phyloP scores from a whole-genome alignment of 1,284 basidiomycete species.

The Leccinum fuscescens region DNA sequence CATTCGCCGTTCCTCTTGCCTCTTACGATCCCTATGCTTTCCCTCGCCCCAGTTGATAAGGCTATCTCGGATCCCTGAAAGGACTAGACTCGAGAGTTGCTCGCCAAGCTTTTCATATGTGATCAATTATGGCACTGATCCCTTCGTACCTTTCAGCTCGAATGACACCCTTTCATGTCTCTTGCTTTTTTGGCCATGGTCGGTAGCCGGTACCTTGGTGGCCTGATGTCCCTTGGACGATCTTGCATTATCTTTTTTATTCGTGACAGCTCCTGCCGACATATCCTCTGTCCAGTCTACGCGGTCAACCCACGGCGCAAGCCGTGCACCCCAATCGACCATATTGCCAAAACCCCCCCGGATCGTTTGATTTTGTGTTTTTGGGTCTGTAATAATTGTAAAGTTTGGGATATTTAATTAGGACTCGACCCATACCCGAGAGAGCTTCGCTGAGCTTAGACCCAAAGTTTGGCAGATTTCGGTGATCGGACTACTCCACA shows the following conservation, averaged over 20 bases:
- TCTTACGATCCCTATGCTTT: slow-evolving; percentile 22
- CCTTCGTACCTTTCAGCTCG: slow-evolving; percentile 24
- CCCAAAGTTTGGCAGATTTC: slow-evolving; percentile 26
- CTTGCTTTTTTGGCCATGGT: slow-evolving; percentile 7
- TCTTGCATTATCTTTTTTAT: slow-evolving; percentile 11
- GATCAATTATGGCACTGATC: slow-evolving; percentile 21
- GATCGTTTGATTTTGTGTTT: slow-evolving; percentile 9
- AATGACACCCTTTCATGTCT: slow-evolving; percentile 12
- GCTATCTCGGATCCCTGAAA: slow-evolving; percentile 29
- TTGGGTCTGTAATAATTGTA: slow-evolving; percentile 10
- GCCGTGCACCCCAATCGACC: slow-evolving; percentile 15
- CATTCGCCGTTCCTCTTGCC: slow-evolving; percentile 31
- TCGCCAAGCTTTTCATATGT: slow-evolving; percentile 24
- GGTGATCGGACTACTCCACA: slow-evolving; percentile 30
- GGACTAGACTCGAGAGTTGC: slow-evolving; percentile 24
- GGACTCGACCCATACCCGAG: slow-evolving; percentile 4
- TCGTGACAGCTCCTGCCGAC: slow-evolving; percentile 10
- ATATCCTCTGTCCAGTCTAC: neutral
- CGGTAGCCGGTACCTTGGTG: slow-evolving; percentile 21
- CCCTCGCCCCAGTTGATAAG: slow-evolving; percentile 24
- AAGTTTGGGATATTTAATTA: slow-evolving; percentile 28
- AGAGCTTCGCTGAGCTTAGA: slow-evolving; percentile 33
- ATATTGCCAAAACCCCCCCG: slow-evolving; percentile 1
- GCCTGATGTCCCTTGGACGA: slow-evolving; percentile 15
- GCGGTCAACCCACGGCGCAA: slow-evolving; percentile 13